Evolutionary conservation across 495 filamentous ascomycete genomes (phyloP), one percentile per base, ranked within the genome.

Genomic region (Parathielavia appendiculata): DNA sequence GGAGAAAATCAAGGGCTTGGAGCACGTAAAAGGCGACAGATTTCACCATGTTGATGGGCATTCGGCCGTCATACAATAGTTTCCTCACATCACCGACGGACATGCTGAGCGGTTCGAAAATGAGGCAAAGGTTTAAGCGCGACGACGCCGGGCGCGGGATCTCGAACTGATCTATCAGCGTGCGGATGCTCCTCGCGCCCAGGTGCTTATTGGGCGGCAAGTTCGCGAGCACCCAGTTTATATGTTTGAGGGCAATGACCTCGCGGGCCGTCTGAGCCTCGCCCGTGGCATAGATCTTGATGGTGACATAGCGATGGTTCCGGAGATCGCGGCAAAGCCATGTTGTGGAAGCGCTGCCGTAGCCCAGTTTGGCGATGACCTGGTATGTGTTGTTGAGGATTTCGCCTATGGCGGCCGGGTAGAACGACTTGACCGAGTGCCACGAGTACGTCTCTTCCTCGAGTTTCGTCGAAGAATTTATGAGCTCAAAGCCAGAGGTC

Each of bases 241-340:
- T 23, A 12, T 44, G 38, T 13, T 17, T n/a, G 22, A 54, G 51
- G 14, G 51, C 51, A 10, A 39, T 39, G 34, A 54, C 22, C 22
- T 54, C 51, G 22, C 51, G 51, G 38, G n/a, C 22, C 5, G 40
- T 32, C 7, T 54, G 39, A 16, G 1, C 17, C 14, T 45, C 14
- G 39, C 39, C 11, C 39, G 39, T 7, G 6, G 51, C 51, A 16
- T 41, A 54, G 52, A 54, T 45, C 23, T 54, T 54, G 39, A 54
- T 1, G 23, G 26, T 23, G 16, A 47, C 53, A 34, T 56, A 47
- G 41, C 41, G 41, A 14, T 56, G 41, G 10, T 38, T 4, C 12
- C 40, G 13, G 50, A 76, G 66, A 68, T 77, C 71, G n/a, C 63
- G 67, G n/a, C 68, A 69, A n/a, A 79, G 67, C 76, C 73, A 81